Conservation (phyloP, 495 filamentous ascomycete species). For the Penicillium samsonianum region DNA sequence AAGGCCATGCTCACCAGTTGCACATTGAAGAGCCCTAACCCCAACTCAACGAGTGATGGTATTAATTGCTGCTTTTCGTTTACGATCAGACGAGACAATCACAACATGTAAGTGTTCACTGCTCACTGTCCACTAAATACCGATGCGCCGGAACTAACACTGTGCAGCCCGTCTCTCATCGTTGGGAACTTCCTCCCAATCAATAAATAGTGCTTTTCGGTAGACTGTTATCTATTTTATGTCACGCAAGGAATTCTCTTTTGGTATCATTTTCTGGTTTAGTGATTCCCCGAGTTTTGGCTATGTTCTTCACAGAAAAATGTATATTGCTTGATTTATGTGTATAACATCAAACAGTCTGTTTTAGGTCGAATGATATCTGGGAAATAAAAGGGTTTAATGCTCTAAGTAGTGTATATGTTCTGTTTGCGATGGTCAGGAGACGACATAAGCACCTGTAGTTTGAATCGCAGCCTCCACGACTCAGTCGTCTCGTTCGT, state of each 20-base stretch:
- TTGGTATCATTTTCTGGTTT: slow-evolving; percentile 4
- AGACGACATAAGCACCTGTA: neutral
- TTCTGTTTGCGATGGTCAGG: neutral
- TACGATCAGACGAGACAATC: slow-evolving; percentile 87
- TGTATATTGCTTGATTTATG: slow-evolving; percentile 2
- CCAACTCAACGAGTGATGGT: slow-evolving; percentile 66
- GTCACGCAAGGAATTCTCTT: neutral
- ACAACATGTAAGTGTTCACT: slow-evolving; percentile 80
- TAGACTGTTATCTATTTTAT: neutral
- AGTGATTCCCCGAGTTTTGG: slow-evolving; percentile 24
- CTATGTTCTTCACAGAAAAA: slow-evolving; percentile 9
- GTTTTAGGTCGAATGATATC: neutral
- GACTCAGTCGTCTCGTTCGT: neutral
- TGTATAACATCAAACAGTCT: slow-evolving; percentile 12
- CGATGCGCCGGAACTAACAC: slow-evolving; percentile 14
- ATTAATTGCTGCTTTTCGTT: slow-evolving; percentile 98
- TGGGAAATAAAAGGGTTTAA: neutral
- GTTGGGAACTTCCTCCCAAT: slow-evolving; percentile 92
- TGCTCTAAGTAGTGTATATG: slow-evolving; percentile 15
- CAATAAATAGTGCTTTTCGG: slow-evolving; percentile 22
- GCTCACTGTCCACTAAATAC: neutral
- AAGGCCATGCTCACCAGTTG: slow-evolving; percentile 97
- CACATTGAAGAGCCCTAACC: slow-evolving; percentile 81
- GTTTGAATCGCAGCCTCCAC: neutral
- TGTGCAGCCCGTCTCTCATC: slow-evolving; percentile 80